Base-by-base conservation (phyloP, 2,329 filamentous ascomycete species). In the Fusarium irregulare region DNA sequence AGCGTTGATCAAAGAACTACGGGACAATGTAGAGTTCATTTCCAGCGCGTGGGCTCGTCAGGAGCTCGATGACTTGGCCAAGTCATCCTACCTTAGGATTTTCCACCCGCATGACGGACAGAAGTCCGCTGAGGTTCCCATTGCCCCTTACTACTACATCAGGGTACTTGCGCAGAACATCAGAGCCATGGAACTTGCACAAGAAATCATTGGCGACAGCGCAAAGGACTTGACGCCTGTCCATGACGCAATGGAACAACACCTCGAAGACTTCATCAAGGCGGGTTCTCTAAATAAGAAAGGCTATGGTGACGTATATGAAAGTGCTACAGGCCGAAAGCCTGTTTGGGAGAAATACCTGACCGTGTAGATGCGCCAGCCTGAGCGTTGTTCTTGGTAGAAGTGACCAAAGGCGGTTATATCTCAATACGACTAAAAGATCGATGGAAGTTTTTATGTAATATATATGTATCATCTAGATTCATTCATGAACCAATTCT, bases 181-280 rank as follows among this genome's bases (percentile, higher is more conserved):
- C 56, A 78, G 73, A 69, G 87, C 84, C 21, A 78, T 88, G 55
- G 78, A 81, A 42, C 64, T 82, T 64, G 83, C 86, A 16, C 76
- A 80, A 44, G 75, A 84, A 66, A 76, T 85, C 16, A 74, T 85
- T 8, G 73, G 72, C 13, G 68, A 75, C 3, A 73, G 70, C 18
- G 76, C 73, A 13, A 60, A 76, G 47, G 66, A 18, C 18, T 74
- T 88, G 49, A 71, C 79, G 62, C 66, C 77, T n/a, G 79, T 85
- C 21, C 77, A 79, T n/a, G 76, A 81, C 37, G 66, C 72, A 6
- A 70, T 86, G 25, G 73, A 76, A 13, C 70, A 74, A 32, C 79
- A 85, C 64, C 61, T 85, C n/a, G 64, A 75, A 45, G 74, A 78
- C 51, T 78, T 75, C 65, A 68, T 76, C 40, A 62, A 64, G 72